phyloP scores from a whole-genome alignment of 352 stramenopile species.

The Halophytophthora polymorphica region DNA sequence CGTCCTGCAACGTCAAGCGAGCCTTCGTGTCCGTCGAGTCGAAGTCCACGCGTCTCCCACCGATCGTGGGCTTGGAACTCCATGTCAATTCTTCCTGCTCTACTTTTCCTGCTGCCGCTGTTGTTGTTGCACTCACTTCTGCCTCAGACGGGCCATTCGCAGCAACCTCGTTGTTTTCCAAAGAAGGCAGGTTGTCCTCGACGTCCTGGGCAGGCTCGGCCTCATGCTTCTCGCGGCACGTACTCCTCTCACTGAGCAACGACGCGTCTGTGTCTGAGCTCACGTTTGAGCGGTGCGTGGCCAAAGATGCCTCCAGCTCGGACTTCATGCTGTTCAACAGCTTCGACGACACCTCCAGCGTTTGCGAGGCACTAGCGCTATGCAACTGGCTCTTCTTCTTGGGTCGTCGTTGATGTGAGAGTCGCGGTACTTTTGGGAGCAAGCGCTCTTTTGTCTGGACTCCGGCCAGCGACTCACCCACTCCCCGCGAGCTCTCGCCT shows the following conservation, averaged over 20 bases:
- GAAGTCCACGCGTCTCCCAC: constrained; percentile 54
- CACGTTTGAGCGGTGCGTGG: constrained; percentile 5
- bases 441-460: constrained; percentile 27
- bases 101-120: constrained; percentile 1
- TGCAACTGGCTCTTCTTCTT: constrained; percentile 36
- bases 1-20: constrained; percentile 68
- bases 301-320: constrained; percentile 56
- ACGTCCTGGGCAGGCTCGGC: neutral
- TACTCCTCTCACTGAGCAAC: neutral
- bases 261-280: constrained; percentile 11
- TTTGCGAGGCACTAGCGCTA: constrained; percentile 34
- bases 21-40: constrained; percentile 74
- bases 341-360: constrained; percentile 58
- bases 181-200: constrained; percentile 4
- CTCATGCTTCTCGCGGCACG: constrained; percentile 8
- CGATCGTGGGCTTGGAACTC: constrained; percentile 47
- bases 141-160: constrained; percentile 1
- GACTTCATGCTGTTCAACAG: constrained; percentile 69
- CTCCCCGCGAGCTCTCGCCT: constrained; percentile 23
- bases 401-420: constrained; percentile 22
- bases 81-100: constrained; percentile 26
- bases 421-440: constrained; percentile 35
- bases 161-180: constrained; percentile 5
- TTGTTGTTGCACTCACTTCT: no score
- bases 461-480: constrained; percentile 12